Conservation (phyloP, 495 filamentous ascomycete genomes). For the Amorphotheca resinae region DNA sequence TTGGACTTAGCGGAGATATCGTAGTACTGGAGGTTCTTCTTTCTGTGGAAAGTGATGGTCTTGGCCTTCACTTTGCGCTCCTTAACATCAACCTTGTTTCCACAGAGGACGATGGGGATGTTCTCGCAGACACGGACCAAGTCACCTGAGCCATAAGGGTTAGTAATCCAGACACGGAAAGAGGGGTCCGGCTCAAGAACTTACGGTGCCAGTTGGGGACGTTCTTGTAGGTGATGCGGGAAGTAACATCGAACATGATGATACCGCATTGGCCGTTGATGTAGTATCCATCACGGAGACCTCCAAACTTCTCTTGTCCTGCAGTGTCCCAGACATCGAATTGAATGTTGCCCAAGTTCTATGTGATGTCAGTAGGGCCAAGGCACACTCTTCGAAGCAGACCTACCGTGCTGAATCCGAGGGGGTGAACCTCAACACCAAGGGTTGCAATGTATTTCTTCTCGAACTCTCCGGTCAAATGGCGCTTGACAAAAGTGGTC, state of each 20-base stretch:
- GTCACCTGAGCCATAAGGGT: conserved; percentile 53
- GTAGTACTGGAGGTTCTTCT: conserved; percentile 99
- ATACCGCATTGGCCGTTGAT: conserved; percentile 99
- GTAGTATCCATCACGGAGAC: conserved; percentile 99
- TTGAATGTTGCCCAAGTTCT: conserved; percentile 94
- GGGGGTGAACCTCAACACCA: conserved; percentile 97
- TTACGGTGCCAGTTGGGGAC: conserved; percentile 99
- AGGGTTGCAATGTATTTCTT: conserved; percentile 99
- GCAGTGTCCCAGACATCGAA: conserved; percentile 99
- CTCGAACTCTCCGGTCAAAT: conserved; percentile 98
- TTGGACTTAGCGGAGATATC: conserved; percentile 99
- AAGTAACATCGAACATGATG: conserved; percentile 99
- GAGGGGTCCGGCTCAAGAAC: conserved; percentile 24
- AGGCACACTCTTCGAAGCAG: neutral
- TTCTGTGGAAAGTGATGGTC: conserved; percentile 99
- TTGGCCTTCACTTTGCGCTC: conserved; percentile 99
- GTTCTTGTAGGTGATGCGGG: conserved; percentile 99
- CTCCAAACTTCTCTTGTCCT: conserved; percentile 99
- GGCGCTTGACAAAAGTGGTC: conserved; percentile 99
- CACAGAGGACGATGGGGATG: conserved; percentile 94
- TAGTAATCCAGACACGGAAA: conserved; percentile 8
- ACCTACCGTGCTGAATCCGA: conserved; percentile 85
- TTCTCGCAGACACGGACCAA: conserved; percentile 99
- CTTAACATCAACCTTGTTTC: conserved; percentile 99
- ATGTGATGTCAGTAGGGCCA: conserved; percentile 27